Conservation (phyloP, 495 filamentous ascomycete genomes). For the Aspergillus nanangensis region DNA sequence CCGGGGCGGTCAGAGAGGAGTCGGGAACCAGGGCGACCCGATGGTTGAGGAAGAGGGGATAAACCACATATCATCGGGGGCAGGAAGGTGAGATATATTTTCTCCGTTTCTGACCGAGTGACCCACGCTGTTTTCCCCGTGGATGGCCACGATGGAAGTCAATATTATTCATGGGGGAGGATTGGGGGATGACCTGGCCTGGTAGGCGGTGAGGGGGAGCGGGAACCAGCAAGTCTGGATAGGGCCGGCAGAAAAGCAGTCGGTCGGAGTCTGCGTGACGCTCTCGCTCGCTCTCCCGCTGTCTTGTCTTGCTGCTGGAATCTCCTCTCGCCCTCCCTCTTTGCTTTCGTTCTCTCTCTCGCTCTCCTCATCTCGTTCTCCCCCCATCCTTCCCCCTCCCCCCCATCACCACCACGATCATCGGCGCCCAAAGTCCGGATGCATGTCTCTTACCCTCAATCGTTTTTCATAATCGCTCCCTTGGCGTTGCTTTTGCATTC, state of each 20-base stretch:
- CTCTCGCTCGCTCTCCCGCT: slow-evolving; percentile 18
- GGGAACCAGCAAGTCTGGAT: not conserved
- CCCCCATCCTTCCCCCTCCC: slow-evolving; percentile 15
- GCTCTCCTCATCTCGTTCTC: slow-evolving; percentile 8
- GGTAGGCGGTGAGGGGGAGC: slow-evolving; percentile 27
- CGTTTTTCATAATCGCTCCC: not conserved
- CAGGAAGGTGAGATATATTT: not conserved
- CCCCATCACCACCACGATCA: slow-evolving; percentile 11
- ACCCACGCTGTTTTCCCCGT: no score
- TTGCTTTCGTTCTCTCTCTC: slow-evolving; percentile 12
- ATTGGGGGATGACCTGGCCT: not conserved
- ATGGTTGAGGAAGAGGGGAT: not conserved
- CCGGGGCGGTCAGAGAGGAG: not conserved
- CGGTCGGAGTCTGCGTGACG: slow-evolving; percentile 18
- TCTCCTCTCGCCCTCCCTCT: slow-evolving; percentile 20
- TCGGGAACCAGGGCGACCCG: not conserved
- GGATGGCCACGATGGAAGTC: no score
- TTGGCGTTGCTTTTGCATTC: not conserved
- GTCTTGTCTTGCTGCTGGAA: no score
- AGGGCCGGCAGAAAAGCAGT: slow-evolving; percentile 14
- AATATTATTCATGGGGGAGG: no score
- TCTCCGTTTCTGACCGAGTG: not conserved
- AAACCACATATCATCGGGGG: not conserved
- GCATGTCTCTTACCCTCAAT: not conserved
- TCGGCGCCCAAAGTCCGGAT: slow-evolving; percentile 7